Evolutionary conservation across 208 protist species (phyloP).

Genomic region (Paratrypanosoma confusum): DNA sequence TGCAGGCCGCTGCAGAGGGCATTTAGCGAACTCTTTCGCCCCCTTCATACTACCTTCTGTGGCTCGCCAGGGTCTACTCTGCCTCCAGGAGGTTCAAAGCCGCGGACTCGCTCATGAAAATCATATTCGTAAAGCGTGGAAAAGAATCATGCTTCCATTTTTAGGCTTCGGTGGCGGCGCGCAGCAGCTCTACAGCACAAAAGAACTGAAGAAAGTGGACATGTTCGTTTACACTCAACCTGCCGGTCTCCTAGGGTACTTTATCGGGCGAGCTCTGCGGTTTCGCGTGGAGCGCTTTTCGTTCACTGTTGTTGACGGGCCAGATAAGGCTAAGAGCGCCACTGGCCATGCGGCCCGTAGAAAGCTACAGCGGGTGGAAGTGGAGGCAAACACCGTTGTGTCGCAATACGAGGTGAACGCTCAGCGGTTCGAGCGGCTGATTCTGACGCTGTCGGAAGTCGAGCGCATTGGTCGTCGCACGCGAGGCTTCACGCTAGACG

Average conservation of each 20-base stretch:
- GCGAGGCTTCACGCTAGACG: slow-evolving; percentile 36
- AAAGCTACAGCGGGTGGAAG: slow-evolving; percentile 54
- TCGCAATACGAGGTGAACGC: slow-evolving; percentile 71
- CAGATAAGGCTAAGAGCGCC: slow-evolving; percentile 7
- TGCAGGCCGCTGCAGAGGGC: too few species aligned
- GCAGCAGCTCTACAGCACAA: slow-evolving; percentile 2
- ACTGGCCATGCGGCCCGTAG: too few species aligned
- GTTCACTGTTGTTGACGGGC: slow-evolving; percentile 27
- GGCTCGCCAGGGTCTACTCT: too few species aligned
- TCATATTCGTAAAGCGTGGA: too few species aligned
- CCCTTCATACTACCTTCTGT: too few species aligned
- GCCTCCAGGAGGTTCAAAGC: too few species aligned
- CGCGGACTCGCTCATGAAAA: too few species aligned
- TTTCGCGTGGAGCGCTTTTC: slow-evolving; percentile 55
- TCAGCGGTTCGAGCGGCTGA: slow-evolving; percentile 20
- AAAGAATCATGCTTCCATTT: too few species aligned
- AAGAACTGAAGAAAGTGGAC: slow-evolving; percentile 53
- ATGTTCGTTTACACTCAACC: slow-evolving; percentile 79
- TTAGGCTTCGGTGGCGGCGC: too few species aligned
- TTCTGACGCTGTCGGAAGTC: slow-evolving; percentile 51
- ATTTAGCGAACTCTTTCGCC: too few species aligned
- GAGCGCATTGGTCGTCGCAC: slow-evolving; percentile 43
- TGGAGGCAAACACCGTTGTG: slow-evolving; percentile 56
- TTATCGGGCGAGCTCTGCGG: slow-evolving; percentile 61
- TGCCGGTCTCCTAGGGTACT: slow-evolving; percentile 48